A percentile compares a stretch with the other conserved stretches of the same genome.
Conservation (phyloP, 2,329 filamentous ascomycete species). For the Sphaerulina vaccinii region DNA sequence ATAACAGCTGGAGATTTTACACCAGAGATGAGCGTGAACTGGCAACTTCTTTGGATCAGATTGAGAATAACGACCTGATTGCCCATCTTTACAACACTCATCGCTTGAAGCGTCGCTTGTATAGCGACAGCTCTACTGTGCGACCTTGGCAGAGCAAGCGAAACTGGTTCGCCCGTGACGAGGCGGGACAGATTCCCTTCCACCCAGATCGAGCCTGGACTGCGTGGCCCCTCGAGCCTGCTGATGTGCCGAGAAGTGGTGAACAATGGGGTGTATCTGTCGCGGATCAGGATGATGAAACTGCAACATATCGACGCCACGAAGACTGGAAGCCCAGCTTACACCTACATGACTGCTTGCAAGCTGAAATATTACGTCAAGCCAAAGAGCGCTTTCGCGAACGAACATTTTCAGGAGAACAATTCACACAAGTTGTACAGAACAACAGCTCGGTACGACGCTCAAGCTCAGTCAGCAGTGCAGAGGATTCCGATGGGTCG, state of each 20-base stretch:
- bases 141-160: conserved; percentile 42
- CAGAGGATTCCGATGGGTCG: background rate
- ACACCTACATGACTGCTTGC: conserved; percentile 67
- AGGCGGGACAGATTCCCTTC: conserved; percentile 39
- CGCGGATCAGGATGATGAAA: conserved; percentile 13
- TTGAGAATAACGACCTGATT: conserved; percentile 65
- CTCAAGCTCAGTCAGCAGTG: background rate
- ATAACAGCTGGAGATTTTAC: conserved; percentile 64
- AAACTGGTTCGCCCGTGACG: conserved; percentile 39
- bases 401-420: conserved; percentile 1
- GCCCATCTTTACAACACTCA: conserved; percentile 79
- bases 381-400: conserved; percentile 60
- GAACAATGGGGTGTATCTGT: conserved; percentile 49
- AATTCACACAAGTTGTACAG: background rate
- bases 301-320: conserved; percentile 18
- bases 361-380: conserved; percentile 62
- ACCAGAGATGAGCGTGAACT: conserved; percentile 64
- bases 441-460: background rate
- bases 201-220: conserved; percentile 65
- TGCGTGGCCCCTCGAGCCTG: conserved; percentile 73
- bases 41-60: conserved; percentile 61
- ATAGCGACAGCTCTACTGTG: background rate
- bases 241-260: conserved; percentile 59
- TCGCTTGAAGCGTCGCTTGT: conserved; percentile 58
- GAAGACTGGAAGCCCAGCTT: conserved; percentile 52